phyloP scores from a whole-genome alignment of 129 eudicot genomes.

The Daucus carota region DH1_v3.0 NC_030382.2:57253501-57254000 shows the following conservation, averaged over 20 bases:
- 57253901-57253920: neutral
- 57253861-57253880: no score
- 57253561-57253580: constrained; percentile 55
- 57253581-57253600: constrained; percentile 53
- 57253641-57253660: neutral
- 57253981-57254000: neutral
- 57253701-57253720: no score
- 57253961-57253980: neutral
- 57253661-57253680: neutral
- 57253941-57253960: neutral
- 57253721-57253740: neutral
- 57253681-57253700: neutral
- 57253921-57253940: neutral
- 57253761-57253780: no score
- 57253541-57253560: constrained; percentile 67
- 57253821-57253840: neutral
- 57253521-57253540: constrained; percentile 61
- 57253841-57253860: no score
- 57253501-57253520: constrained; percentile 83
- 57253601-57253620: constrained; percentile 88
- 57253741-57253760: neutral
- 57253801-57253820: no score
- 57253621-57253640: constrained; percentile 32
- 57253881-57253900: no score
- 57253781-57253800: no score